A percentile compares a stretch with the other conserved stretches of the same genome.
phyloP scores from a whole-genome alignment of 2,329 filamentous ascomycete species.

The Penicillium sp. region DNA sequence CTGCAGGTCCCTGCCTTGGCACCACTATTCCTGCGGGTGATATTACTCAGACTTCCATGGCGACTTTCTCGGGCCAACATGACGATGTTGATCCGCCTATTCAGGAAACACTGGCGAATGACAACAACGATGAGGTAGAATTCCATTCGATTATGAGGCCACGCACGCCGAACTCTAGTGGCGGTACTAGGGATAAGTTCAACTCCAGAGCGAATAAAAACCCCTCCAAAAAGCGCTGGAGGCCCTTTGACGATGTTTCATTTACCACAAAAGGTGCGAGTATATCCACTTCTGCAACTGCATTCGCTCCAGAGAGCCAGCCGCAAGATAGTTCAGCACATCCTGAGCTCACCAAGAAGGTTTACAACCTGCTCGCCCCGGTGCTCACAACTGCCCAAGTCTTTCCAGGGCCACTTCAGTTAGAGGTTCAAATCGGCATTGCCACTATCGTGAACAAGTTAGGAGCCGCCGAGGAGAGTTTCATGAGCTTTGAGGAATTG shows the following conservation, averaged over 20 bases:
- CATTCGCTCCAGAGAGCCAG: not conserved
- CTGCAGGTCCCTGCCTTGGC: not conserved
- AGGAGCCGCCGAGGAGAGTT: not conserved
- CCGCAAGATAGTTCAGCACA: not conserved
- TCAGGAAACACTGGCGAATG: not conserved
- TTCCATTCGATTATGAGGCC: not conserved
- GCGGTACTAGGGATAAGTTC: not conserved
- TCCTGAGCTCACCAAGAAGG: not conserved
- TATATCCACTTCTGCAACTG: not conserved
- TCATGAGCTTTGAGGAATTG: not conserved
- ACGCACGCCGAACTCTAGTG: not conserved
- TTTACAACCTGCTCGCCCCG: not conserved
- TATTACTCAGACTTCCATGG: not conserved
- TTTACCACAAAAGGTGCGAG: not conserved
- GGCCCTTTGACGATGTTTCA: not conserved
- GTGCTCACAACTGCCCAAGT: not conserved
- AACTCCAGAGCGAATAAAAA: not conserved
- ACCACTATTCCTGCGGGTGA: not conserved
- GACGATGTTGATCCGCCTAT: not conserved
- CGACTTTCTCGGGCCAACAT: not conserved
- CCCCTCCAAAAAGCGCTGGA: not conserved
- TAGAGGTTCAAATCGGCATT: not conserved
- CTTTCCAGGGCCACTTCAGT: not conserved
- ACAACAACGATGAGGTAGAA: not conserved
- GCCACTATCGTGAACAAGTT: not conserved